Conservation (phyloP, 2,329 filamentous ascomycete species). For the Monosporascus sp. region DNA sequence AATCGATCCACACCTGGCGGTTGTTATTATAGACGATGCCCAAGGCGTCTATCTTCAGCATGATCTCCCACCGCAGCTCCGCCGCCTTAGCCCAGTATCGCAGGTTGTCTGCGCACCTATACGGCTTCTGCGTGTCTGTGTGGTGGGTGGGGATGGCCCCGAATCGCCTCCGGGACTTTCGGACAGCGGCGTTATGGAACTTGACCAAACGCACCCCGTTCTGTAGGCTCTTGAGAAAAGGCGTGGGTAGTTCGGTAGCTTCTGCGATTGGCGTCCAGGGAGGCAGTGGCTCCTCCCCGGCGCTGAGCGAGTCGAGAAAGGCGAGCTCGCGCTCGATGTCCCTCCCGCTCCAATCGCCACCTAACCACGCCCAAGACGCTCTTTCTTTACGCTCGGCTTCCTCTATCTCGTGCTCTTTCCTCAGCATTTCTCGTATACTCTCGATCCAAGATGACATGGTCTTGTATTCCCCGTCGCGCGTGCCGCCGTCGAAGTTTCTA, state of each 20-base stretch:
- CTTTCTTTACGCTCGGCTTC: constrained; percentile 64
- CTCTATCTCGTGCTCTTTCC: constrained; percentile 72
- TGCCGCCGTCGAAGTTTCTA: constrained; percentile 77
- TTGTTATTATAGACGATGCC: constrained; percentile 74
- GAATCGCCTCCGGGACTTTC: constrained; percentile 79
- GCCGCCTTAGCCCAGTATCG: constrained; percentile 95
- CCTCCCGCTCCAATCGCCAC: constrained; percentile 66
- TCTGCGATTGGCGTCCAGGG: constrained; percentile 58
- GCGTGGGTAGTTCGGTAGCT: constrained; percentile 52
- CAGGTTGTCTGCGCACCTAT: constrained; percentile 88
- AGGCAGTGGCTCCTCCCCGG: constrained; percentile 55
- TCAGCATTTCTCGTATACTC: constrained; percentile 70
- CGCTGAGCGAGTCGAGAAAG: constrained; percentile 74
- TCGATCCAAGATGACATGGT: constrained; percentile 74
- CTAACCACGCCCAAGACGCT: constrained; percentile 74
- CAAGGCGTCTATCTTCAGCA: constrained; percentile 77
- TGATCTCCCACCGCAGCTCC: constrained; percentile 86
- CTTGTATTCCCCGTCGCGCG: constrained; percentile 71
- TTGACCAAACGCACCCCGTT: constrained; percentile 77
- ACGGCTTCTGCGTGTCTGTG: constrained; percentile 90
- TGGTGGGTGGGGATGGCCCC: constrained; percentile 86
- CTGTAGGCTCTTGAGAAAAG: constrained; percentile 67
- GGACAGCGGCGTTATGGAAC: constrained; percentile 84
- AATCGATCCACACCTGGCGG: constrained; percentile 67
- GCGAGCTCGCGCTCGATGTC: constrained; percentile 75